Evolutionary conservation across 2,329 filamentous ascomycete species (phyloP).

Genomic region (Colletotrichum tropicale): DNA sequence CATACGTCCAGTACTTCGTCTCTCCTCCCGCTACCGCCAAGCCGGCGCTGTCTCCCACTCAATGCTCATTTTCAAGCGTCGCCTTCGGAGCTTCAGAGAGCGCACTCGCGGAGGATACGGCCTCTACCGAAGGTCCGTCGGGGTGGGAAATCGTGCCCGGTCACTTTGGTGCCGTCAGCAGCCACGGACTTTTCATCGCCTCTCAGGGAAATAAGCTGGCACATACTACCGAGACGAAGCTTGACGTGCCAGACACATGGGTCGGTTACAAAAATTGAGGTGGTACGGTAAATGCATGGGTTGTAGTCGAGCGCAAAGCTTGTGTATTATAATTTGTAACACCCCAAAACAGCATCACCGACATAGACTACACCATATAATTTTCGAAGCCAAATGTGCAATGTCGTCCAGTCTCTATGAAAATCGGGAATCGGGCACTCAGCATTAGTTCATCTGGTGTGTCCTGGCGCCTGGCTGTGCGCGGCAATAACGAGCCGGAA

Average conservation of each 20-base stretch:
- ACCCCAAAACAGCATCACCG: neutral
- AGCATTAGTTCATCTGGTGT: neutral
- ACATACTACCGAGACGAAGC: conserved; percentile 38
- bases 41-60: conserved; percentile 8
- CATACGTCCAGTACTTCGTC: conserved; percentile 70
- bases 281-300: neutral
- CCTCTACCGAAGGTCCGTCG: conserved; percentile 22
- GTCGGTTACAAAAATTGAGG: neutral
- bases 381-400: neutral
- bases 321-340: neutral
- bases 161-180: conserved; percentile 68
- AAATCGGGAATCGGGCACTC: neutral
- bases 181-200: conserved; percentile 60
- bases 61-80: conserved; percentile 21
- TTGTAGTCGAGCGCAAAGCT: neutral
- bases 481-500: neutral
- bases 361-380: neutral
- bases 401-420: neutral
- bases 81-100: conserved; percentile 37
- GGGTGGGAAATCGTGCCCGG: conserved; percentile 28
- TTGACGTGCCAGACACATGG: conserved; percentile 52
- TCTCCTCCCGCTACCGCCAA: conserved; percentile 29
- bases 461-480: neutral
- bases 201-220: neutral
- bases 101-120: neutral